Percentiles rank a stretch among this genome's conserved stretches.
Evolutionary conservation across 2,329 filamentous ascomycete genomes (phyloP).

Genomic region (Phialocephala subalpina): DNA sequence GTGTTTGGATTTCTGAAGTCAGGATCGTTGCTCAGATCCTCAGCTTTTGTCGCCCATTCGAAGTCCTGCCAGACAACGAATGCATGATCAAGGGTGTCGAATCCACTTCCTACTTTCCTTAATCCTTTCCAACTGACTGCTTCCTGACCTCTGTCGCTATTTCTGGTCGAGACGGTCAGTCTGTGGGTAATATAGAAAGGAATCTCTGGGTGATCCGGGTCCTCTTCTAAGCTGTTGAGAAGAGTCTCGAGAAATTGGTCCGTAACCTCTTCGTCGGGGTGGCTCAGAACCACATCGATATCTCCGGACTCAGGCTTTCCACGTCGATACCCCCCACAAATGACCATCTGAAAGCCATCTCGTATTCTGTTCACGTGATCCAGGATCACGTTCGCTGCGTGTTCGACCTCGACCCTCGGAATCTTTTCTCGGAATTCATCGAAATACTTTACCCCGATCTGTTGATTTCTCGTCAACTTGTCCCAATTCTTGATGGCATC

Average conservation of each 20-base stretch:
- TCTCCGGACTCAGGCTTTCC: slow-evolving; percentile 76
- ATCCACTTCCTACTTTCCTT: slow-evolving; percentile 61
- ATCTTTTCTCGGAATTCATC: slow-evolving; percentile 82
- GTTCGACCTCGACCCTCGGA: slow-evolving; percentile 75
- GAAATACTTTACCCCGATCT: slow-evolving; percentile 94
- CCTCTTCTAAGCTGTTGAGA: slow-evolving; percentile 73
- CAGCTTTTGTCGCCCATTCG: slow-evolving; percentile 49
- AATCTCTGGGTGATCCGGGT: no score
- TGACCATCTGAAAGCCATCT: slow-evolving; percentile 62
- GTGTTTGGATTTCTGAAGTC: slow-evolving; percentile 70
- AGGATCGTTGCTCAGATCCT: slow-evolving; percentile 37
- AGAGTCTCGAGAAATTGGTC: slow-evolving; percentile 75
- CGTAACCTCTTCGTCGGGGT: slow-evolving; percentile 75
- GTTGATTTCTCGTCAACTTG: slow-evolving; percentile 78
- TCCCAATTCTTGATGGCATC: slow-evolving; percentile 89
- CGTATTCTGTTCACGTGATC: slow-evolving; percentile 71
- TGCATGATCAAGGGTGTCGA: slow-evolving; percentile 91
- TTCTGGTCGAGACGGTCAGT: slow-evolving; percentile 72
- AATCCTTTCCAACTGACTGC: slow-evolving; percentile 62
- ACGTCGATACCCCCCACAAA: slow-evolving; percentile 73
- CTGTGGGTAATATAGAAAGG: slow-evolving; percentile 91
- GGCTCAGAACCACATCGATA: slow-evolving; percentile 85
- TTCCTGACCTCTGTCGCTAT: slow-evolving; percentile 75
- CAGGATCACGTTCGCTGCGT: slow-evolving; percentile 70
- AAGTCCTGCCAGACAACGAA: slow-evolving; percentile 91